These are phyloP conservation scores for Mortierella claussenii DNA, from an alignment of 192 early-diverging fungal genomes.

Conservation along the genomic window DNA sequence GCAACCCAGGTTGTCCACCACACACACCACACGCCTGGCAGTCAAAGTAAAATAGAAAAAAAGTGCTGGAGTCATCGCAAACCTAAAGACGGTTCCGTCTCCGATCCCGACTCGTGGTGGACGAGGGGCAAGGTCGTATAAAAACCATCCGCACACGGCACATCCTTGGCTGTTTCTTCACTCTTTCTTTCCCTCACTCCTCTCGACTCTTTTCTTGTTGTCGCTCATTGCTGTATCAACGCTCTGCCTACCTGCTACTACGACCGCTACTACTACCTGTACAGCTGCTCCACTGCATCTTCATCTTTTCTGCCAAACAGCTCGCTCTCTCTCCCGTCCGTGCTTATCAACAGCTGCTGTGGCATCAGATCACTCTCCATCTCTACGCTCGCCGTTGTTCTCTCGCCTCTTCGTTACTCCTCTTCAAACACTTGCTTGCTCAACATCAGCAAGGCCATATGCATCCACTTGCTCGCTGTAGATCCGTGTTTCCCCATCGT, in stretches of 20 bases:
- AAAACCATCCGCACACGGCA: neutral
- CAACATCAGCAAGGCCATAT: neutral
- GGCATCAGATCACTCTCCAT: neutral
- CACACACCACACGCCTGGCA: neutral
- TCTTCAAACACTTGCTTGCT: neutral
- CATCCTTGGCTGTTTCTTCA: neutral
- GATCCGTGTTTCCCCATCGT: slow-evolving; percentile 11
- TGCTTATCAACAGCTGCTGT: neutral
- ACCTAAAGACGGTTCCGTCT: slow-evolving; percentile 9
- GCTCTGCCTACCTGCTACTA: too few species aligned
- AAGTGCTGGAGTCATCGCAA: slow-evolving; percentile 7
- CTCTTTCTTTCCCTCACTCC: neutral
- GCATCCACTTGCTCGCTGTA: neutral
- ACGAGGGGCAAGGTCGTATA: neutral
- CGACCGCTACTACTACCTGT: too few species aligned
- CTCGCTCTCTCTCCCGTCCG: neutral
- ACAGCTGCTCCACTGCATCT: too few species aligned
- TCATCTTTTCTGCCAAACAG: too few species aligned
- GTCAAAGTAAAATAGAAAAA: neutral
- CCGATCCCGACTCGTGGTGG: slow-evolving; percentile 7
- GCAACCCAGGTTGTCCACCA: neutral
- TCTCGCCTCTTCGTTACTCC: neutral
- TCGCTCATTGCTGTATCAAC: neutral
- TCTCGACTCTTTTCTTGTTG: neutral
- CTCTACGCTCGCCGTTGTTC: neutral